Base-by-base conservation (phyloP, 371 early-diverging fungal species). In the Mucor saturninus region DNA sequence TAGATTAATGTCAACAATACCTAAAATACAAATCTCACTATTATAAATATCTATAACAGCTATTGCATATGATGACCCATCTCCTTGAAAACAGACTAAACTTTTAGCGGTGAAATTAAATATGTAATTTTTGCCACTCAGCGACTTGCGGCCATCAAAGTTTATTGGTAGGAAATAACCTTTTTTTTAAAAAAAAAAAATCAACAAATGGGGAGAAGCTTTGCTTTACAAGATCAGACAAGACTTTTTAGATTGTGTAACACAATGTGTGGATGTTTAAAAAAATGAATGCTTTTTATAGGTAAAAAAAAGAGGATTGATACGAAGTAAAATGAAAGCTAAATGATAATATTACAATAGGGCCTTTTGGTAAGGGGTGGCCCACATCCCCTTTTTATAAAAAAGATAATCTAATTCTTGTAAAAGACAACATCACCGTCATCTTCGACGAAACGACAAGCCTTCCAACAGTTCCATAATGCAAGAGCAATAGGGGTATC, bases 401-500 rank as follows among this genome's bases (percentile, higher is more conserved):
- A n/a, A 46, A 29, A 43, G 5, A 49, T 49, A 31, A 29, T 53
- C 65, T 83, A 83, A 52, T 79, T 73, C 63, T 84, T 83, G 61
- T 65, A 90, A 68, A 89, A 89, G 56, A 87, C 70, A 56, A 88
- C 75, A 42, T 86, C 85, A 11, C 87, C 87, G 32, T 84, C 84
- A 67, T 92, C 93, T 69, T 95, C 95, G 30, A 95, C 92, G 69
- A 89, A 95, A 62, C 79, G 68, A 81, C 95, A 95, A 48, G 75
- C 65, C 21, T 59, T 75, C 73, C 78, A 83, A 29, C 77, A 83
- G 38, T 84, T 76, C 84, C 85, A 93, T 56, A 90, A 72, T 5
- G 91, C 83, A 35, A 76, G 54, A 53, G 78, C 77, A 50, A 90
- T 81, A 40, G 86, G 86, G 8, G 89, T 91, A 31, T 80, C 67